Percentiles rank a stretch among this genome's conserved stretches.
These are phyloP conservation scores for Striga hermonthica DNA, from an alignment of 305 asterid genomes.

Conservation along the genomic window DNA sequence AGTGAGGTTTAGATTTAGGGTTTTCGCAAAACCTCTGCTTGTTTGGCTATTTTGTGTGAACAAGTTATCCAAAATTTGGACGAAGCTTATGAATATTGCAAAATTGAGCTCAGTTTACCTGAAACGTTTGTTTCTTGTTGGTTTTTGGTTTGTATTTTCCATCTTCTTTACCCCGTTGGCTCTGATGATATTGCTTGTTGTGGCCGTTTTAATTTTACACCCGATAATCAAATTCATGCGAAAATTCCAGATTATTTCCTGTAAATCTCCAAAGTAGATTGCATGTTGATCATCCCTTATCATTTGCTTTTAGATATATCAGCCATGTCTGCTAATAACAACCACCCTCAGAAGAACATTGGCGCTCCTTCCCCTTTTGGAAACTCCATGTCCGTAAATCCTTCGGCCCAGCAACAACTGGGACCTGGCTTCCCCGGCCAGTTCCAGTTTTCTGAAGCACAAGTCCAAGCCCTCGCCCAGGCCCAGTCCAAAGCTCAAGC, in stretches of 20 bases:
- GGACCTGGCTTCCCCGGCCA: slow-evolving; percentile 73
- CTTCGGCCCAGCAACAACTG: slow-evolving; percentile 56
- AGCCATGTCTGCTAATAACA: slow-evolving; percentile 73
- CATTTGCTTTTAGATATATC: slow-evolving; percentile 27
- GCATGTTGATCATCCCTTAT: slow-evolving; percentile 27
- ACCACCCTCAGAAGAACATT: slow-evolving; percentile 61
- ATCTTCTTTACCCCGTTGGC: not conserved
- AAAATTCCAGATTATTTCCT: slow-evolving; percentile 17
- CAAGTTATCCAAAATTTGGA: not conserved
- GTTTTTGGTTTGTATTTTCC: not conserved
- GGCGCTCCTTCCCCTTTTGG: slow-evolving; percentile 89
- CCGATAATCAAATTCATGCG: slow-evolving; percentile 3
- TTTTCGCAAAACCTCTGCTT: slow-evolving; percentile 23
- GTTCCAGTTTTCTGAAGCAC: slow-evolving; percentile 80
- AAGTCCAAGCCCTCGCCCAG: slow-evolving; percentile 66
- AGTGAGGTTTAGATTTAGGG: slow-evolving; percentile 36
- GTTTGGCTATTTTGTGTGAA: not conserved
- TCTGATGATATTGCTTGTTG: slow-evolving; percentile 8
- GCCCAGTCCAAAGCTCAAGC: slow-evolving; percentile 81
- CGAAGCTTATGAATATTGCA: not conserved
- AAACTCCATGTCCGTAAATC: slow-evolving; percentile 63
- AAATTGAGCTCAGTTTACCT: not conserved
- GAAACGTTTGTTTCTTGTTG: not conserved
- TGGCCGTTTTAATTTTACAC: not conserved
- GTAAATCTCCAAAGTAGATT: slow-evolving; percentile 23